Base-by-base conservation (phyloP, 2,329 filamentous ascomycete species). In the Stagonosporopsis rhizophila region DNA sequence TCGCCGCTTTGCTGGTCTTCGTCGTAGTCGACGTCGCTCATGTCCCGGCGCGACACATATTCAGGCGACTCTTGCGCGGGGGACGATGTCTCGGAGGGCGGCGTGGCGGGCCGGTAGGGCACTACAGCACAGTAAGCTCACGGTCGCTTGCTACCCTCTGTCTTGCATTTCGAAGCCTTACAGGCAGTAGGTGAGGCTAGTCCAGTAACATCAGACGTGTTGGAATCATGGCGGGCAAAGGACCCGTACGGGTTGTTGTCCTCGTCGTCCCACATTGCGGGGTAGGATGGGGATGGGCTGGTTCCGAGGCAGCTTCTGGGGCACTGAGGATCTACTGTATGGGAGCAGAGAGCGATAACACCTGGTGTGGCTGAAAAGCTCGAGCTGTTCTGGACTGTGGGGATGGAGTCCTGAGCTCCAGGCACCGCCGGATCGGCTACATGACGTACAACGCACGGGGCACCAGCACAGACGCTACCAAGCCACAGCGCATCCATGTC, bases 191-290 rank as follows among this genome's bases (percentile, higher is more conserved):
- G 76, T 14, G 76, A 78, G 52, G 68, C 68, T 56, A 75, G 75
- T 68, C 60, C 79, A 75, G 70, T 70, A 23, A 54, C 77, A 28
- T 89, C 89, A 25, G 89, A 91, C 41, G 87, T 83, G 75, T 89
- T 87, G 60, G 90, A 91, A 77, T 96, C 91, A 69, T 91, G 87
- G 69, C 90, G 89, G 76, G 95, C 91, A 80, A 96, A 97, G 77
- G 91, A 94, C 70, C 92, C 93, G 73, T 98, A 97, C 5, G 94
- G 94, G 76, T 98, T 98, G 80, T 98, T 98, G 74, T 98, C 92
- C 80, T 98, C 94, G 82, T 98, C 93, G 84, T 97, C 96, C 94
- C 94, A 98, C 94, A 98, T 98, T 66, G 69, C 57, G 66, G 42
- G 35, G 44, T 46, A 48, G 25, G 23, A 32, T 28, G n/a, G 20